Evolutionary conservation across 2,329 filamentous ascomycete genomes (phyloP).

Genomic region (Trichophyton simii): DNA sequence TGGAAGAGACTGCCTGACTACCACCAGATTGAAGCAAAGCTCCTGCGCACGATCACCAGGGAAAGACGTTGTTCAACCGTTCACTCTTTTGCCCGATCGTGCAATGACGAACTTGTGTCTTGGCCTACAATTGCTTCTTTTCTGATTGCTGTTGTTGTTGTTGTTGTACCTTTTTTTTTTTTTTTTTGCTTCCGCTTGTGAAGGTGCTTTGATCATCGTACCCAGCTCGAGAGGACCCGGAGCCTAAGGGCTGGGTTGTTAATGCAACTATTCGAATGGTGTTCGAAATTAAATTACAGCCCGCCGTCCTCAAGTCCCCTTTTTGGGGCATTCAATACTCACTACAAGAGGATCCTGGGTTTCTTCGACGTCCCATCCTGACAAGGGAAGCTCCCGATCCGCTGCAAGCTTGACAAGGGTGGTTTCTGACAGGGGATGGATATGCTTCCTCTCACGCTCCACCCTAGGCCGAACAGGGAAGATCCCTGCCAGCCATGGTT

Average conservation of each 20-base stretch:
- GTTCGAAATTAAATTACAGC: neutral
- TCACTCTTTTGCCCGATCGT: neutral
- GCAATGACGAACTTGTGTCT: conserved; percentile 3
- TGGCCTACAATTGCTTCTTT: conserved; percentile 2
- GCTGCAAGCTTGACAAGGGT: neutral
- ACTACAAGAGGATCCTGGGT: neutral
- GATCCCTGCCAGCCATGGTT: neutral
- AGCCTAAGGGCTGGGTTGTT: conserved; percentile 38
- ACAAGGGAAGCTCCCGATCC: neutral
- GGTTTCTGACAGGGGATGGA: neutral
- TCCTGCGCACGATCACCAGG: neutral
- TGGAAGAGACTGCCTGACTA: neutral
- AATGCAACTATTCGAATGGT: neutral
- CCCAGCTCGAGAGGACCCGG: conserved; percentile 77
- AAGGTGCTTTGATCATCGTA: conserved; percentile 62
- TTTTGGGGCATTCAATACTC: neutral
- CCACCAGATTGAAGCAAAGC: neutral
- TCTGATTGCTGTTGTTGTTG: neutral
- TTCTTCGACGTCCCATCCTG: neutral
- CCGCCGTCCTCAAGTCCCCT: neutral
- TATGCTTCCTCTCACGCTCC: conserved; percentile 1
- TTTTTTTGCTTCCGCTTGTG: neutral
- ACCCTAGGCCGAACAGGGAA: neutral
- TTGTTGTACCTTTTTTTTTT: neutral
- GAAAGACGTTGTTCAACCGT: neutral